Conservation (phyloP, 805 yeast species). For the Ogataea angusta region DNA sequence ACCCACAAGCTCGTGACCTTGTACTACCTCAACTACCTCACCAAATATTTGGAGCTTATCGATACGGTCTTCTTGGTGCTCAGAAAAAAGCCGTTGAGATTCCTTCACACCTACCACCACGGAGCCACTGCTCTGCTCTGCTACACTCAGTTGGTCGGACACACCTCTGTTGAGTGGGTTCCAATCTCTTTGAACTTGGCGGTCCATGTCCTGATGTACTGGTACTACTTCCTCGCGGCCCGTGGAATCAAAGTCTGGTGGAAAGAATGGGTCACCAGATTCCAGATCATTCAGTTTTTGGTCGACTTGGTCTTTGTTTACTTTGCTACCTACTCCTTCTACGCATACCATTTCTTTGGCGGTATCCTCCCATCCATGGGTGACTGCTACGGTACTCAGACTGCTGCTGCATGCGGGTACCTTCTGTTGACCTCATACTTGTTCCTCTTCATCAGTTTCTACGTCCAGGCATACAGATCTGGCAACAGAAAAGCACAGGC, state of each 20-base stretch:
- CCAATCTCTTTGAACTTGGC: conserved; percentile 84
- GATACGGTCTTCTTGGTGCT: conserved; percentile 91
- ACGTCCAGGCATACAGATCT: conserved; percentile 77
- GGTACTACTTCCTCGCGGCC: conserved; percentile 91
- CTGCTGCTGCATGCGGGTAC: conserved; percentile 91
- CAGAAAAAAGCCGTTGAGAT: conserved; percentile 87
- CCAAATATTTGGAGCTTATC: conserved; percentile 82
- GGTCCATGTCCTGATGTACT: conserved; percentile 96
- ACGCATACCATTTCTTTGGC: conserved; percentile 63
- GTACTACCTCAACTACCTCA: conserved; percentile 87
- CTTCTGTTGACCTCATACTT: conserved; percentile 83
- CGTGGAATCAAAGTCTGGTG: conserved; percentile 97
- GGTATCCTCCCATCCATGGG: conserved; percentile 71
- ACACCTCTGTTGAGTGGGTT: conserved; percentile 92
- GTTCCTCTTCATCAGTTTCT: conserved; percentile 87
- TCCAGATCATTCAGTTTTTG: conserved; percentile 91
- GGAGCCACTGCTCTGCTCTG: conserved; percentile 97
- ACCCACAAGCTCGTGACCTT: conserved; percentile 77
- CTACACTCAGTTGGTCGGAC: conserved; percentile 87
- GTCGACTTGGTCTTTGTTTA: conserved; percentile 88
- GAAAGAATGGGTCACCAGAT: conserved; percentile 98
- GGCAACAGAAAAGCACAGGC: conserved; percentile 24
- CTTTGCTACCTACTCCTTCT: conserved; percentile 90
- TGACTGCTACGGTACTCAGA: conserved; percentile 86
- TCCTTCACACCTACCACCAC: conserved; percentile 94